These are phyloP conservation scores for Ophiosphaerella korrae DNA, from an alignment of 2,329 filamentous ascomycete genomes.

Conservation along the genomic window DNA sequence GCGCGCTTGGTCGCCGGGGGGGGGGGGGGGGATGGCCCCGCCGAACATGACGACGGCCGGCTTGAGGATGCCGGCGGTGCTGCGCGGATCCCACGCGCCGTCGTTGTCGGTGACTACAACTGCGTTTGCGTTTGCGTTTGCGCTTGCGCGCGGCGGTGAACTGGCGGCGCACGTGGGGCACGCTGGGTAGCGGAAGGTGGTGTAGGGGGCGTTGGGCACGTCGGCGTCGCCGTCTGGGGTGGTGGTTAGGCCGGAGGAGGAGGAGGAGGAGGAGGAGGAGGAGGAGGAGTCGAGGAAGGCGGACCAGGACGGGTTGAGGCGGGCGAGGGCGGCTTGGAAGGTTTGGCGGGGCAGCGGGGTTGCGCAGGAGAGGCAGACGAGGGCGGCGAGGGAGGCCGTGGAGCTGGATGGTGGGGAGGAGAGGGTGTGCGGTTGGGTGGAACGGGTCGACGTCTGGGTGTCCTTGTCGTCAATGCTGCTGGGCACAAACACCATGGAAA, in stretches of 20 bases:
- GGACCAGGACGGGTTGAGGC: conserved; percentile 85
- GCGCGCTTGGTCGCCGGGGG: conserved; percentile 68
- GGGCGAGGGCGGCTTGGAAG: conserved; percentile 77
- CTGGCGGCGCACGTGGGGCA: conserved; percentile 78
- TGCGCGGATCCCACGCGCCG: conserved; percentile 70
- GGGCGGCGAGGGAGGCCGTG: conserved; percentile 84
- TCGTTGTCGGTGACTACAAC: conserved; percentile 75
- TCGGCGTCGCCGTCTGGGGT: conserved; percentile 97
- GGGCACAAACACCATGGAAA: too few relatives aligned
- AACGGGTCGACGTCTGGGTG: conserved; percentile 83
- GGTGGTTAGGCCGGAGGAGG: too few relatives aligned
- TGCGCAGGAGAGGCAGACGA: conserved; percentile 80
- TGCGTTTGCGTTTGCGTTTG: too few relatives aligned
- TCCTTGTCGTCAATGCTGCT: too few relatives aligned
- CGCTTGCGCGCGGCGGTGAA: conserved; percentile 67
- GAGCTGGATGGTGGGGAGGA: conserved; percentile 77
- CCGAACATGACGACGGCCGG: conserved; percentile 97
- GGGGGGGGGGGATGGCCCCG: conserved; percentile 78
- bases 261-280: too few relatives aligned
- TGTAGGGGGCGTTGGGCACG: conserved; percentile 83
- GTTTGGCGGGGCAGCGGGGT: conserved; percentile 70
- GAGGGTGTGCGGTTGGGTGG: conserved; percentile 77
- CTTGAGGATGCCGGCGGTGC: conserved; percentile 77
- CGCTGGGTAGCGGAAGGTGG: conserved; percentile 86
- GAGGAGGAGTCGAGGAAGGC: conserved; percentile 74